Evolutionary conservation across 176 grass and related monocot species (phyloP).

Genomic region (Zea mays): DNA sequence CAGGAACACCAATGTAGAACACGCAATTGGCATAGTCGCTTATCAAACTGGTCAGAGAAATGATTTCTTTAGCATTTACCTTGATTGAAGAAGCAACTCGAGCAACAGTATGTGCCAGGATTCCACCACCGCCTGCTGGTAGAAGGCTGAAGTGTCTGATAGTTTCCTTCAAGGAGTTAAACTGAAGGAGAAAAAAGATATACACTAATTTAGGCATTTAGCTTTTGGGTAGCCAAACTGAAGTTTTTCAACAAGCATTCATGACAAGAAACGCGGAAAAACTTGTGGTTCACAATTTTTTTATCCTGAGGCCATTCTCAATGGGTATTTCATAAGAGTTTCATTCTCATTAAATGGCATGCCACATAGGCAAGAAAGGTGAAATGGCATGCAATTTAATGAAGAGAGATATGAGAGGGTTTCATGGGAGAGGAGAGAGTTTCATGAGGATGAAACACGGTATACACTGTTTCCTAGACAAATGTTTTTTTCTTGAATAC

Average conservation of each 20-base stretch:
- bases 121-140: constrained; percentile 76
- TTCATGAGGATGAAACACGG: no score
- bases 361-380: no score
- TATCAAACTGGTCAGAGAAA: constrained; percentile 21
- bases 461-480: no score
- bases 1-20: neutral
- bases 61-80: constrained; percentile 44
- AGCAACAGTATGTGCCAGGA: constrained; percentile 85
- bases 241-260: constrained; percentile 12
- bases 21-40: neutral
- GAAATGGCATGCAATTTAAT: no score
- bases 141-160: constrained; percentile 94
- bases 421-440: no score
- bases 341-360: no score
- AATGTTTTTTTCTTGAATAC: no score
- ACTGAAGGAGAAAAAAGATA: constrained; percentile 52
- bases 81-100: constrained; percentile 78
- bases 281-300: neutral
- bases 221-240: constrained; percentile 1
- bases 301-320: no score
- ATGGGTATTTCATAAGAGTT: no score
- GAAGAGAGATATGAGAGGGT: no score
- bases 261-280: constrained; percentile 19
- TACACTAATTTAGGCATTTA: neutral
- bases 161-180: constrained; percentile 75